Evolutionary conservation across 208 protist species (phyloP).

Genomic region (Trypanosoma brucei): DNA sequence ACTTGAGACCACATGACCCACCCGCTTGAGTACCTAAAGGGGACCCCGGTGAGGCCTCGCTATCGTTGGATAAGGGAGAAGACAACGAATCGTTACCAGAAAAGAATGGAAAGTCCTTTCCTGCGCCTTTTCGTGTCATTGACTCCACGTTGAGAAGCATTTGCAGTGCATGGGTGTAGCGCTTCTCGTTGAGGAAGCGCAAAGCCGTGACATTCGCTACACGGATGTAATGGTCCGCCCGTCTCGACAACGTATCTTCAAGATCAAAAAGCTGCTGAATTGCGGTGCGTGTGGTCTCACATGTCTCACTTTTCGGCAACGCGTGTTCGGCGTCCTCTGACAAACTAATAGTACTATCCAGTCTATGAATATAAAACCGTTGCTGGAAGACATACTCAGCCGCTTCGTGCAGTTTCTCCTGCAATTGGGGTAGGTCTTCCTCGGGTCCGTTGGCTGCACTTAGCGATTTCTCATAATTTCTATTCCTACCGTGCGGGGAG

Average conservation of each 20-base stretch:
- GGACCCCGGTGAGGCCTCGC: not conserved
- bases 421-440: conserved; percentile 8
- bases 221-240: conserved; percentile 28
- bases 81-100: not conserved
- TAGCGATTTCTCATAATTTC: not conserved
- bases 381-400: conserved; percentile 24
- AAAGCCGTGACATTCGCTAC: conserved; percentile 33
- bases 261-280: not conserved
- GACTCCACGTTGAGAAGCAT: conserved; percentile 35
- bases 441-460: conserved; percentile 1
- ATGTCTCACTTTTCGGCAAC: conserved; percentile 6
- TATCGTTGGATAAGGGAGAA: not conserved
- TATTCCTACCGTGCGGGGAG: not conserved
- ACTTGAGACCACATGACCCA: conserved; percentile 4
- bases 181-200: conserved; percentile 50
- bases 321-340: conserved; percentile 14
- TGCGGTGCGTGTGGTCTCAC: not conserved
- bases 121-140: conserved; percentile 35
- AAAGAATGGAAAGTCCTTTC: conserved; percentile 40
- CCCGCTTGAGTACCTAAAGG: conserved; percentile 5
- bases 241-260: conserved; percentile 20
- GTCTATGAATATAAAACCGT: conserved; percentile 3
- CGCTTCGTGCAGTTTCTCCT: conserved; percentile 4
- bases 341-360: not conserved
- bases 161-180: conserved; percentile 54